These are phyloP conservation scores for Glycine tomentella DNA, from an alignment of 306 rosid species.

Conservation along the genomic window DNA sequence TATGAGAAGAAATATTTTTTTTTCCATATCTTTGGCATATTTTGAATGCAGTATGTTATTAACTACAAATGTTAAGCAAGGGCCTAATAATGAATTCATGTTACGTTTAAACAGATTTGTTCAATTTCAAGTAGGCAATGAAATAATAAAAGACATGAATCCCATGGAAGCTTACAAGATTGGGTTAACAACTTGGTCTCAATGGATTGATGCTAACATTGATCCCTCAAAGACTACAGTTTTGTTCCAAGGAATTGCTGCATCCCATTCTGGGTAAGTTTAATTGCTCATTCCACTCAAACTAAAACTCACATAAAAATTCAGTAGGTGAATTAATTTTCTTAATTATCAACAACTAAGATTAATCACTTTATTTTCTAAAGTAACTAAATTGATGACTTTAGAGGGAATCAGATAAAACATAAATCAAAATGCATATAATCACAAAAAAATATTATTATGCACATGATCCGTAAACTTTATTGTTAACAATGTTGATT, in stretches of 20 bases:
- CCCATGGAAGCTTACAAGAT: constrained; percentile 69
- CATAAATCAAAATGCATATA: too few species aligned
- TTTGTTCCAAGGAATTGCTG: constrained; percentile 82
- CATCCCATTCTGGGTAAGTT: constrained; percentile 66
- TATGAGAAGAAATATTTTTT: too few species aligned
- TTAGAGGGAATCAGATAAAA: too few species aligned
- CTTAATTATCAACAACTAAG: too few species aligned
- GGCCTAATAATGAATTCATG: constrained; percentile 21
- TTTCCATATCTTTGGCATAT: not conserved
- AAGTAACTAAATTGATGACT: too few species aligned
- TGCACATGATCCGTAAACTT: too few species aligned
- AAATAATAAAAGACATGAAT: constrained; percentile 64
- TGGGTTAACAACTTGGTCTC: constrained; percentile 76
- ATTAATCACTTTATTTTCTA: too few species aligned
- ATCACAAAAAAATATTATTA: too few species aligned
- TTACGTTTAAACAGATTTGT: constrained; percentile 57
- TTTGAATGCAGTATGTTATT: not conserved
- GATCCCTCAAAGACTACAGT: constrained; percentile 67
- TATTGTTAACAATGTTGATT: not conserved
- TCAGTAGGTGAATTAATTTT: not conserved
- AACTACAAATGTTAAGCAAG: too few species aligned
- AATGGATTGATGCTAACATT: constrained; percentile 70
- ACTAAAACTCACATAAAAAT: not conserved
- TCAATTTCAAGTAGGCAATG: constrained; percentile 63
- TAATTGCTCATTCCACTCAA: not conserved